Evolutionary conservation across 208 protist genomes (phyloP).

Genomic region (Leishmania braziliensis): DNA sequence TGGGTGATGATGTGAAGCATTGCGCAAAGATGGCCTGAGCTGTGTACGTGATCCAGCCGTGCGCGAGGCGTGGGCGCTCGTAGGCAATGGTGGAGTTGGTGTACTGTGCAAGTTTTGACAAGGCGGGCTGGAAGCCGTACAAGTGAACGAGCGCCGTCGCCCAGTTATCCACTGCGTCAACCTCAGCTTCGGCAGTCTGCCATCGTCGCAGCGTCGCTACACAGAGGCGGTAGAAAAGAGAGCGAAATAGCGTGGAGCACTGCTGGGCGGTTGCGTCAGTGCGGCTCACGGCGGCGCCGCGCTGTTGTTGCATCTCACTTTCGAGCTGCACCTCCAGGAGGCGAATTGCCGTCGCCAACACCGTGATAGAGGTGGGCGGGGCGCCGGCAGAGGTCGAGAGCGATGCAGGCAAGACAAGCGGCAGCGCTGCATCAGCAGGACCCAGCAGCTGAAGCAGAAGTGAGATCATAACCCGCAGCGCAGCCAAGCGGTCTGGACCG

Average conservation of each 20-base stretch:
- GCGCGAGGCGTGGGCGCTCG: conserved; percentile 26
- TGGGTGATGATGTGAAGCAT: conserved; percentile 33
- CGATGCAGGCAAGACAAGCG: not conserved
- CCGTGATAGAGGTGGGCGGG: conserved; percentile 15
- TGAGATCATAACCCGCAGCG: conserved; percentile 12
- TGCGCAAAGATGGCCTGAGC: conserved; percentile 47
- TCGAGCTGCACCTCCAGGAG: conserved; percentile 29
- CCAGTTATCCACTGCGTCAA: conserved; percentile 44
- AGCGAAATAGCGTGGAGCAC: conserved; percentile 11
- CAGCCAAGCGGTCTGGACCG: conserved; percentile 11
- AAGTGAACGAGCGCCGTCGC: conserved; percentile 37
- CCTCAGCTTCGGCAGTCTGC: conserved; percentile 15
- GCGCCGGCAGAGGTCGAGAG: not conserved
- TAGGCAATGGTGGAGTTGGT: conserved; percentile 27
- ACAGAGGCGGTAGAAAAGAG: conserved; percentile 33
- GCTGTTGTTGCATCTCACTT: conserved; percentile 14
- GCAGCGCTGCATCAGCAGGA: not conserved
- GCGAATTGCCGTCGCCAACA: conserved; percentile 24
- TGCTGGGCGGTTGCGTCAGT: not conserved
- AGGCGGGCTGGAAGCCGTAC: conserved; percentile 46
- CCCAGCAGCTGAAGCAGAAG: conserved; percentile 23
- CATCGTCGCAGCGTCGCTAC: conserved; percentile 29
- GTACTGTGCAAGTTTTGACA: conserved; percentile 21
- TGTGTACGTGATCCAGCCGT: conserved; percentile 42
- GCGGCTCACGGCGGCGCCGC: conserved; percentile 2